Base-by-base conservation (phyloP, 768 basidiomycete species). In the Amanita fuliginea region DNA sequence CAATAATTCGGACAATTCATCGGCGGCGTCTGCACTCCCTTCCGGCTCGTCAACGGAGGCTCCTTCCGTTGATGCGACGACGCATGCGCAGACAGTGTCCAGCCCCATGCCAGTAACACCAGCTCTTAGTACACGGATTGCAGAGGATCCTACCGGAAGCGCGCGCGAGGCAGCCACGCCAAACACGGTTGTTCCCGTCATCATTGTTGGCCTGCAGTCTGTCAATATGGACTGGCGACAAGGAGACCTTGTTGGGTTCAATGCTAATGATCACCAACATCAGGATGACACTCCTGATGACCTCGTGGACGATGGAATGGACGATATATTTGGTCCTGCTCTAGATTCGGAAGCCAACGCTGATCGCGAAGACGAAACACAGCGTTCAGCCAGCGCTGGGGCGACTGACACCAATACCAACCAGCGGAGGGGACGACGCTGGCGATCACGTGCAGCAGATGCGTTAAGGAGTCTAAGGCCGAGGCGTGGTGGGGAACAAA, bases 151-250 rank as follows among this genome's bases (percentile, higher is more conserved):
- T 28, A 11, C 51, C 46, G 32, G 26, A 10, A 49, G 28, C 33
- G 43, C 39, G 8, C 18, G 40, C 42, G 39, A 45, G 7, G 28
- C 14, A 21, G n/a, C 26, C 10, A 18, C 49, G 45, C 52, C 51
- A 49, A 71, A 72, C 54, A 65, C 78, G 18, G 83, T 89, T 32
- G 78, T 89, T 11, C 87, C 87, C 16, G 85, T 90, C 53, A 87
- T 90, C 53, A 80, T 90, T 48, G 86, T 90, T 22, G 87, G 87
- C 7, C 65, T 90, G 40, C 87, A 88, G 64, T 83, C 81, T 51
- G 83, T 88, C 28, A 75, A 76, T 58, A 64, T 72, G 56, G 60
- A 60, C 32, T 63, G 71, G 70, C 63, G 67, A 52, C 66, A 64
- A 19, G 62, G 57, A 40, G 53, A 32, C 10, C 39, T 19, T 19